Conservation (phyloP, 2,329 filamentous ascomycete genomes). For the Parastagonospora nodorum region DNA sequence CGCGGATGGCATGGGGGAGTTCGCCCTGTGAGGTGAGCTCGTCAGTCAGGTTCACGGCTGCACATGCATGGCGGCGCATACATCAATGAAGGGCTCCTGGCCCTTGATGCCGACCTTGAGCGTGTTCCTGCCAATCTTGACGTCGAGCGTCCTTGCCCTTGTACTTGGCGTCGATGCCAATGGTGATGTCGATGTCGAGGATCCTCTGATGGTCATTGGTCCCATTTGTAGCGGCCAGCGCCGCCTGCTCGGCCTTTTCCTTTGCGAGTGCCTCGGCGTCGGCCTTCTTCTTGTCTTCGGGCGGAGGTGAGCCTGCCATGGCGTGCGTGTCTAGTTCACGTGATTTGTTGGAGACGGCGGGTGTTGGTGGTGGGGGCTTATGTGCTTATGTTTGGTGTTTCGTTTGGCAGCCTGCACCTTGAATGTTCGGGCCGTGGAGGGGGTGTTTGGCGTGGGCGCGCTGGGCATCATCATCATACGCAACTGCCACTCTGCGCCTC, state of each 20-base stretch:
- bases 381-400: conserved; percentile 5
- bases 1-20: conserved; percentile 76
- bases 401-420: conserved; percentile 4
- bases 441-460: conserved; percentile 3
- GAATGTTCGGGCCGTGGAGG: conserved; percentile 1
- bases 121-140: conserved; percentile 79
- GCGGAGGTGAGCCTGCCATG: conserved; percentile 54
- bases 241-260: conserved; percentile 85
- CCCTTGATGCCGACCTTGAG: conserved; percentile 86
- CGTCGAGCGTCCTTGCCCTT: conserved; percentile 82
- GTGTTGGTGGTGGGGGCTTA: conserved; percentile 7
- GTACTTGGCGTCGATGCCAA: conserved; percentile 78
- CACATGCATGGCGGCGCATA: conserved; percentile 50
- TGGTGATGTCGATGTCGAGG: conserved; percentile 83
- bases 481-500: conserved; percentile 16
- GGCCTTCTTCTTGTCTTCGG: conserved; percentile 59
- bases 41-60: background rate
- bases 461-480: too few species aligned
- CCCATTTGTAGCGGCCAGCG: conserved; percentile 97
- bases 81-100: conserved; percentile 80
- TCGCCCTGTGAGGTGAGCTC: conserved; percentile 65
- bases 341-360: background rate
- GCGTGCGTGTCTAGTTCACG: conserved; percentile 6
- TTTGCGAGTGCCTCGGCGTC: conserved; percentile 67
- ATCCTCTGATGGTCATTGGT: conserved; percentile 84